phyloP scores from a whole-genome alignment of 768 basidiomycete species.

The Termitomyces bulborhizus region DNA sequence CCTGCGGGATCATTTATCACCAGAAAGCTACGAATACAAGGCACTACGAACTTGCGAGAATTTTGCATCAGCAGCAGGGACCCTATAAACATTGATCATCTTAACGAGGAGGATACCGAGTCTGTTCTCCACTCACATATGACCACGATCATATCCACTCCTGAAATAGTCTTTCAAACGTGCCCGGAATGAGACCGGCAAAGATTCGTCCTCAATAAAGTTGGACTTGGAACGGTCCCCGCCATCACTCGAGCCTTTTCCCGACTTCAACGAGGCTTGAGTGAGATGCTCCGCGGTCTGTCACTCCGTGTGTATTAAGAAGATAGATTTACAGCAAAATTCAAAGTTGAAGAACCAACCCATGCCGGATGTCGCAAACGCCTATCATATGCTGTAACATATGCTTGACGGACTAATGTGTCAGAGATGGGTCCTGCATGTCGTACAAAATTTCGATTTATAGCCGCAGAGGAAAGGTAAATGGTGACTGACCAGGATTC shows the following conservation, averaged over 20 bases:
- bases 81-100: constrained; percentile 47
- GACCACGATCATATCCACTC: constrained; percentile 94
- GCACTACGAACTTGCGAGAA: constrained; percentile 23
- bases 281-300: constrained; percentile 97
- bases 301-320: neutral
- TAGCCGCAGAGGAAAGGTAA: neutral
- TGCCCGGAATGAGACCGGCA: constrained; percentile 77
- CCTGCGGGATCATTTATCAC: constrained; percentile 42
- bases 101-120: neutral
- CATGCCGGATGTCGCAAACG: constrained; percentile 88
- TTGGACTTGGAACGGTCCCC: constrained; percentile 72
- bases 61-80: constrained; percentile 96
- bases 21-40: neutral
- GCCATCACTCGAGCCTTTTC: constrained; percentile 19
- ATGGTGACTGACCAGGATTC: constrained; percentile 58
- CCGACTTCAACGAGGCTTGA: constrained; percentile 55
- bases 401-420: constrained; percentile 71
- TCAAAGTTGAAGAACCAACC: constrained; percentile 40
- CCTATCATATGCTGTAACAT: constrained; percentile 88
- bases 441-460: neutral
- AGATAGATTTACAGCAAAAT: too few relatives aligned
- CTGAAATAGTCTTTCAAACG: constrained; percentile 84
- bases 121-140: constrained; percentile 63
- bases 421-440: constrained; percentile 79
- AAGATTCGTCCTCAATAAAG: constrained; percentile 77